Percentiles rank a stretch among this genome's conserved stretches.
phyloP scores from a whole-genome alignment of 495 filamentous ascomycete genomes.

The Penicillium parvum region DNA sequence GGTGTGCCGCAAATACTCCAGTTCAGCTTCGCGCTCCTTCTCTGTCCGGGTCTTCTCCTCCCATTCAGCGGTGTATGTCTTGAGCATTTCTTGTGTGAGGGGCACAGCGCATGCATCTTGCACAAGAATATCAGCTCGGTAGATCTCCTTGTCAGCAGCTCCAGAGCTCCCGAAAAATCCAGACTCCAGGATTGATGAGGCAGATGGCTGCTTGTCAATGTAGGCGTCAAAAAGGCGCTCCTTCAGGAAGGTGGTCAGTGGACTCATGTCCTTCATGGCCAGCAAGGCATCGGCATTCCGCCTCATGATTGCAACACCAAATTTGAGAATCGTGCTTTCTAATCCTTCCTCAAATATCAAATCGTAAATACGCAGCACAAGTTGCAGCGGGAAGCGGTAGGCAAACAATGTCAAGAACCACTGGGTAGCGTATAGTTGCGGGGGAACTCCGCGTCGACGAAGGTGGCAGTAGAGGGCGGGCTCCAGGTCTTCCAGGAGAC shows the following conservation, averaged over 20 bases:
- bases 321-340: conserved; percentile 83
- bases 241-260: conserved; percentile 83
- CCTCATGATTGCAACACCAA: conserved; percentile 91
- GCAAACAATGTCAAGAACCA: conserved; percentile 99
- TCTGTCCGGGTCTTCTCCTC: conserved; percentile 76
- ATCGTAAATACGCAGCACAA: conserved; percentile 95
- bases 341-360: conserved; percentile 93
- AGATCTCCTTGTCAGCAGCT: conserved; percentile 88
- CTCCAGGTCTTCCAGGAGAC: conserved; percentile 89
- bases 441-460: conserved; percentile 77
- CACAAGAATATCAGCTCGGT: conserved; percentile 88
- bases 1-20: conserved; percentile 67
- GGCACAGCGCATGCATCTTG: conserved; percentile 90
- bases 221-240: conserved; percentile 95
- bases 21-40: conserved; percentile 74
- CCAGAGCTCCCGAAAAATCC: conserved; percentile 95
- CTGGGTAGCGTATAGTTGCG: conserved; percentile 93
- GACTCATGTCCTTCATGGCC: conserved; percentile 82
- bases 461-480: conserved; percentile 95
- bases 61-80: conserved; percentile 82
- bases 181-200: conserved; percentile 84
- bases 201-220: conserved; percentile 85
- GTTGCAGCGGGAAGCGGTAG: conserved; percentile 93
- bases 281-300: conserved; percentile 81
- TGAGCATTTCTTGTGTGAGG: conserved; percentile 74